A percentile compares a stretch with the other conserved stretches of the same genome.
phyloP scores from a whole-genome alignment of 2,329 filamentous ascomycete genomes.

The Exutisphaerella laricina region DNA sequence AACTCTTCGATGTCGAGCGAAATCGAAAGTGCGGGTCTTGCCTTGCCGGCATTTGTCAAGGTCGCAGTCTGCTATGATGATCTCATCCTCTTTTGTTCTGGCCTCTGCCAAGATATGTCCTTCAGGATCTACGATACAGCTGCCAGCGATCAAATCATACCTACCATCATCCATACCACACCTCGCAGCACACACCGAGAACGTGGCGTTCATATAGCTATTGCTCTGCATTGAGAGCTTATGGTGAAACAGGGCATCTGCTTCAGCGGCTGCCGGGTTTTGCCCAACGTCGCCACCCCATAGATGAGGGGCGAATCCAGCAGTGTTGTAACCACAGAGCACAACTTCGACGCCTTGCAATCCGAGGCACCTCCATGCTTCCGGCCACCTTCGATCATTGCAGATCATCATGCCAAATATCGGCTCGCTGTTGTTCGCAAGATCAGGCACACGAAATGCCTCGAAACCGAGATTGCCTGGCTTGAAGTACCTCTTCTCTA shows the following conservation, averaged over 20 bases:
- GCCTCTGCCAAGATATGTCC: slow-evolving; percentile 46
- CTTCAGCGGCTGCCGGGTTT: slow-evolving; percentile 40
- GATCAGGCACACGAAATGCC: slow-evolving; percentile 46
- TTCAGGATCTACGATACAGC: slow-evolving; percentile 44
- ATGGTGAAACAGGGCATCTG: slow-evolving; percentile 48
- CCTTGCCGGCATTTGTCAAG: slow-evolving; percentile 42
- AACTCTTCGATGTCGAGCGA: slow-evolving; percentile 38
- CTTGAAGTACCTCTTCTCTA: slow-evolving; percentile 51
- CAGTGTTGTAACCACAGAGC: slow-evolving; percentile 49
- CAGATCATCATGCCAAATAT: slow-evolving; percentile 52
- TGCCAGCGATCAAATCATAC: slow-evolving; percentile 44
- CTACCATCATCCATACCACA: slow-evolving; percentile 47
- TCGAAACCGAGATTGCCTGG: slow-evolving; percentile 49
- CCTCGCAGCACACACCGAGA: slow-evolving; percentile 46
- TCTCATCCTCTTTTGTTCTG: slow-evolving; percentile 43
- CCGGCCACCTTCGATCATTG: slow-evolving; percentile 51
- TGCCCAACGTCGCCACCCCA: slow-evolving; percentile 38
- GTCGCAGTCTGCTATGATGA: slow-evolving; percentile 47
- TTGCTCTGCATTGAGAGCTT: slow-evolving; percentile 47
- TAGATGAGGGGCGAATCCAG: slow-evolving; percentile 44
- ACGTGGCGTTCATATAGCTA: slow-evolving; percentile 49
- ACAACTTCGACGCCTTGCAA: slow-evolving; percentile 47
- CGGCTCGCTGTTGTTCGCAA: slow-evolving; percentile 38
- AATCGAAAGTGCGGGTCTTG: slow-evolving; percentile 42
- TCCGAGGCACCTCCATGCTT: slow-evolving; percentile 48